Conservation (phyloP, 2,329 filamentous ascomycete genomes). For the Arthroderma uncinatum region DNA sequence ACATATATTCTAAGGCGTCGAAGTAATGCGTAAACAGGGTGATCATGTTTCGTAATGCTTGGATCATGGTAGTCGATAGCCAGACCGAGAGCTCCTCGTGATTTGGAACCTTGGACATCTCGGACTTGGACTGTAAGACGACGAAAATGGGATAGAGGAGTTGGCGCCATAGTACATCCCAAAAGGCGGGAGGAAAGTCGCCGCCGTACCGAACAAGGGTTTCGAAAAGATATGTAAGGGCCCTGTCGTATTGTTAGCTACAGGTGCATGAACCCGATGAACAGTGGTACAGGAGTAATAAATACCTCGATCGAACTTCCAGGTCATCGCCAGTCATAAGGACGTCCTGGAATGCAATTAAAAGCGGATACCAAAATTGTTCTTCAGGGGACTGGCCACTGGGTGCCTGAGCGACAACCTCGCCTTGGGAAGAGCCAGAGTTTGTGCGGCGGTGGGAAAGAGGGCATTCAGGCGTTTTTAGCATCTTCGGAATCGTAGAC, state of each 20-base stretch:
- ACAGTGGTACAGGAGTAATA: conserved; percentile 26
- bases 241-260: conserved; percentile 33
- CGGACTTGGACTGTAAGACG: conserved; percentile 88
- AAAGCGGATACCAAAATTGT: conserved; percentile 95
- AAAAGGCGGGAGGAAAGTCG: conserved; percentile 86
- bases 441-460: conserved; percentile 56
- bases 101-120: conserved; percentile 89
- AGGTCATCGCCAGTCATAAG: conserved; percentile 98
- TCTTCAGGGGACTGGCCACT: conserved; percentile 75
- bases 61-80: conserved; percentile 98
- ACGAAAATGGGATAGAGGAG: conserved; percentile 97
- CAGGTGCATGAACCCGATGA: neutral
- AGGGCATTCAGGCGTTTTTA: conserved; percentile 89
- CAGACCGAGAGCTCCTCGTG: conserved; percentile 97
- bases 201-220: conserved; percentile 81
- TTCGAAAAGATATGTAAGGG: conserved; percentile 93
- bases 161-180: conserved; percentile 97
- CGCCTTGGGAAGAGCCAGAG: conserved; percentile 20
- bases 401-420: neutral
- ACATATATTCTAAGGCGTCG: conserved; percentile 89
- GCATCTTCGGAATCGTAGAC: conserved; percentile 85
- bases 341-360: conserved; percentile 98
- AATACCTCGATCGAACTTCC: conserved; percentile 65
- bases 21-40: conserved; percentile 98
- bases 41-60: conserved; percentile 96